These are phyloP conservation scores for Ballota nigra DNA, from an alignment of 257 asterid species.

Conservation along the genomic window DNA sequence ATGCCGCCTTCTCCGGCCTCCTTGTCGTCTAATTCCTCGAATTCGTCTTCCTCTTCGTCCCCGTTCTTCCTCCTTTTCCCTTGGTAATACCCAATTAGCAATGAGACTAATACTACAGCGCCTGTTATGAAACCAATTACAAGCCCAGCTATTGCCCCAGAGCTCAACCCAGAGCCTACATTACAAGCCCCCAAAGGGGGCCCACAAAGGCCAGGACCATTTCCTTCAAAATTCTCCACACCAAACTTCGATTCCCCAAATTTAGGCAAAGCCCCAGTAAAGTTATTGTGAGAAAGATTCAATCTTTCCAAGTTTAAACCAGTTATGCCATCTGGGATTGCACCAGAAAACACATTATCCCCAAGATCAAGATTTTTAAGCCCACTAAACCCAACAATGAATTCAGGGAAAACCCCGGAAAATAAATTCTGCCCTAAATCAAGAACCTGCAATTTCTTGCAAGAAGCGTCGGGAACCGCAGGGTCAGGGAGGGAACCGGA, in stretches of 20 bases:
- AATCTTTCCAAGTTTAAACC: constrained; percentile 59
- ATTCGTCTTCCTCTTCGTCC: constrained; percentile 67
- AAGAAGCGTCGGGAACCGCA: constrained; percentile 69
- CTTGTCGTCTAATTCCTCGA: constrained; percentile 64
- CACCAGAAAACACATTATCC: constrained; percentile 58
- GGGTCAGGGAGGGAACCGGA: constrained; percentile 81
- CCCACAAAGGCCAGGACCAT: constrained; percentile 80
- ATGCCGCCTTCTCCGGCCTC: constrained; percentile 35
- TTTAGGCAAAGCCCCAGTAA: constrained; percentile 80
- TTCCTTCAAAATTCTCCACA: constrained; percentile 72
- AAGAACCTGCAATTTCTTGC: constrained; percentile 64
- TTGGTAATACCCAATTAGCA: constrained; percentile 83
- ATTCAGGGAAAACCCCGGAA: constrained; percentile 73
- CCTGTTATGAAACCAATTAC: constrained; percentile 90
- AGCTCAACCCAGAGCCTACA: constrained; percentile 62
- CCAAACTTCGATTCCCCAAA: constrained; percentile 71
- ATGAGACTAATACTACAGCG: constrained; percentile 70
- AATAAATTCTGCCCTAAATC: constrained; percentile 78
- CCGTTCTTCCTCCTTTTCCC: constrained; percentile 64
- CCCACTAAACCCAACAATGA: constrained; percentile 46
- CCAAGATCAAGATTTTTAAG: constrained; percentile 81
- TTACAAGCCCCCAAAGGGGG: constrained; percentile 60
- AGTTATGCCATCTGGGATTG: constrained; percentile 52
- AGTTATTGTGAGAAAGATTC: constrained; percentile 91
- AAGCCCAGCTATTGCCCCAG: constrained; percentile 91